Percentiles rank a stretch among this genome's conserved stretches.
Conservation (phyloP, 805 yeast species). For the Kuraishia floccosa region DNA sequence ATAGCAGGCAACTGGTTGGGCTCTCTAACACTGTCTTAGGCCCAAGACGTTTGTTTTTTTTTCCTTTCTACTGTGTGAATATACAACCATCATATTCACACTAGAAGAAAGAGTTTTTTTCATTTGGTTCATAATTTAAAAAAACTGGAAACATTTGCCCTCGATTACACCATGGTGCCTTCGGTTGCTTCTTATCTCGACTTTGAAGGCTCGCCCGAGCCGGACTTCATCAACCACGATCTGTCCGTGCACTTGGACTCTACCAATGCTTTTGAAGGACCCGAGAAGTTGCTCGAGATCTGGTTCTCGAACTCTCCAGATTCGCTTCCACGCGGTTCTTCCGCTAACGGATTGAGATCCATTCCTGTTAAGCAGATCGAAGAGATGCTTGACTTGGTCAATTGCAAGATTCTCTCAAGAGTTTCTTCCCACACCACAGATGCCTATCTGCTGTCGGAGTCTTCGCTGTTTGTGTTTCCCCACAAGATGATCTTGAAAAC, state of each 20-base stretch:
- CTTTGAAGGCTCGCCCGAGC: neutral
- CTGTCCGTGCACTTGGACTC: conserved; percentile 75
- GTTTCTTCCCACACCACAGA: conserved; percentile 57
- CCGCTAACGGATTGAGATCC: conserved; percentile 40
- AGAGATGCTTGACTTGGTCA: conserved; percentile 64
- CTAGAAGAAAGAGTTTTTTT: conserved; percentile 3
- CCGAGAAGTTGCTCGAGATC: conserved; percentile 84
- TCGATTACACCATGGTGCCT: neutral
- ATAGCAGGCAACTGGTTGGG: too few species aligned
- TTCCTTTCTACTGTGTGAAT: conserved; percentile 8
- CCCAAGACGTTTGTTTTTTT: conserved; percentile 14
- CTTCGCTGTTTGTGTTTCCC: conserved; percentile 80
- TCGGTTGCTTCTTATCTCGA: neutral
- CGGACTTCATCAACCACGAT: conserved; percentile 57
- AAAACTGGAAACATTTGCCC: too few species aligned
- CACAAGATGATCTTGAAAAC: conserved; percentile 84
- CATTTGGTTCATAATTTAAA: conserved; percentile 4
- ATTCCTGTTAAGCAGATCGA: conserved; percentile 65
- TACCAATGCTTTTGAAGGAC: conserved; percentile 91
- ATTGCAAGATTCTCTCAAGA: conserved; percentile 80
- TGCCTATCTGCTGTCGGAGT: conserved; percentile 81
- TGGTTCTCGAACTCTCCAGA: conserved; percentile 61
- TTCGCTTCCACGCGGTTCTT: conserved; percentile 23
- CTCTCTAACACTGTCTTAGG: neutral
- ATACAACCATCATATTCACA: neutral